These are phyloP conservation scores for Fusarium sp. DNA, from an alignment of 2,329 filamentous ascomycete species.

Conservation along the genomic window DNA sequence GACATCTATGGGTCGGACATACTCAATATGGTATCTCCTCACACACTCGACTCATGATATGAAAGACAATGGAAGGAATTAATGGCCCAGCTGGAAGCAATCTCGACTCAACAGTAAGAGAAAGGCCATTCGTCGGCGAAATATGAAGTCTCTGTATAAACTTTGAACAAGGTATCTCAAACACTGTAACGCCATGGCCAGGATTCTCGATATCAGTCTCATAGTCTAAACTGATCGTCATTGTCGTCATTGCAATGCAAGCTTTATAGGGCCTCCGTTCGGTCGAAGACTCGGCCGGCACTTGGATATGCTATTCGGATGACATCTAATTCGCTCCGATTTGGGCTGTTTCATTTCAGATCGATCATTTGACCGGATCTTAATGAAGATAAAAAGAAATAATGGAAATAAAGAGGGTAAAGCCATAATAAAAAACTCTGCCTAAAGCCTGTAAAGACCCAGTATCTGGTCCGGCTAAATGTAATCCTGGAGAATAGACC, in stretches of 20 bases:
- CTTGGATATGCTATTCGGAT: background rate
- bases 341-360: constrained; percentile 1
- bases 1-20: constrained; percentile 19
- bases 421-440: constrained; percentile 7
- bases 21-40: constrained; percentile 25
- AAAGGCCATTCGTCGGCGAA: background rate
- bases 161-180: background rate
- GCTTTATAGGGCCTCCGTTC: constrained; percentile 5
- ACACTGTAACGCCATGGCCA: background rate
- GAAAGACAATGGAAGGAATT: background rate
- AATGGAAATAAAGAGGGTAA: background rate
- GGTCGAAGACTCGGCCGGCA: constrained; percentile 14
- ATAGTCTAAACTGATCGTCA: background rate
- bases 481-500: constrained; percentile 35
- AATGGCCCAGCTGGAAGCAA: background rate
- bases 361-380: constrained; percentile 12
- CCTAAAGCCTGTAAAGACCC: constrained; percentile 27
- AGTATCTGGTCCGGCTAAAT: constrained; percentile 40
- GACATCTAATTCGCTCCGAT: constrained; percentile 6
- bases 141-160: background rate
- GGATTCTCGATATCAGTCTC: background rate
- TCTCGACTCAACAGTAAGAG: background rate
- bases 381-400: background rate
- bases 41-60: background rate
- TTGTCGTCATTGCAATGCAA: constrained; percentile 4